Conservation (phyloP, 2,329 filamentous ascomycete species). For the Pleoardoris graminearum region DNA sequence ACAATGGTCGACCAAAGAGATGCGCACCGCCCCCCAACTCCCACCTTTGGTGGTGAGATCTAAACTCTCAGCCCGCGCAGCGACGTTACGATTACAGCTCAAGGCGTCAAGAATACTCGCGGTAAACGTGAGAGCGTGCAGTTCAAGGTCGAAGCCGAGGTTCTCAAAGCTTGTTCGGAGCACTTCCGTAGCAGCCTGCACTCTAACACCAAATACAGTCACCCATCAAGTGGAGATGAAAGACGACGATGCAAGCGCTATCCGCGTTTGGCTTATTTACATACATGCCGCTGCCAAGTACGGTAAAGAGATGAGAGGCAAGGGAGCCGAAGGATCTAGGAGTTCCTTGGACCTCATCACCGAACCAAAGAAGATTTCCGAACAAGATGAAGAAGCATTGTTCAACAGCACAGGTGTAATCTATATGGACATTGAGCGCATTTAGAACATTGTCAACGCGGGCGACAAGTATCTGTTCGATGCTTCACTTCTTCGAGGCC, state of each 20-base stretch:
- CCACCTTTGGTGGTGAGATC: not conserved
- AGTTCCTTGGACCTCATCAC: no score
- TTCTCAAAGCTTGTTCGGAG: not conserved
- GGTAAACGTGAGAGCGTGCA: not conserved
- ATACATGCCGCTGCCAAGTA: slow-evolving; percentile 2
- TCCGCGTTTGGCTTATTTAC: slow-evolving; percentile 11
- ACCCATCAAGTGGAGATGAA: not conserved
- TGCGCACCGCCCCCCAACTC: not conserved
- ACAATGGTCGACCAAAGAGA: no score
- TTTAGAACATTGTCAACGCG: slow-evolving; percentile 13
- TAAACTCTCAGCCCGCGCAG: not conserved
- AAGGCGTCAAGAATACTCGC: not conserved
- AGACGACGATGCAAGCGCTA: slow-evolving; percentile 5
- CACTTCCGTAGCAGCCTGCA: slow-evolving; percentile 6
- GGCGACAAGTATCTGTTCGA: slow-evolving; percentile 15
- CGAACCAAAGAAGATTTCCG: no score
- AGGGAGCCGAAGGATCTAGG: not conserved
- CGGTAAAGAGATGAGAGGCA: not conserved
- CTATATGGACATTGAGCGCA: not conserved
- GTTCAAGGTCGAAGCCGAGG: not conserved
- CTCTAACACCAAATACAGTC: slow-evolving; percentile 6
- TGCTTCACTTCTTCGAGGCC: not conserved
- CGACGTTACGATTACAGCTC: not conserved
- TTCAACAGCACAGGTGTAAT: not conserved
- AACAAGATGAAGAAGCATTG: not conserved